These are phyloP conservation scores for Cladosporium halotolerans DNA, from an alignment of 2,329 filamentous ascomycete genomes.

Conservation along the genomic window DNA sequence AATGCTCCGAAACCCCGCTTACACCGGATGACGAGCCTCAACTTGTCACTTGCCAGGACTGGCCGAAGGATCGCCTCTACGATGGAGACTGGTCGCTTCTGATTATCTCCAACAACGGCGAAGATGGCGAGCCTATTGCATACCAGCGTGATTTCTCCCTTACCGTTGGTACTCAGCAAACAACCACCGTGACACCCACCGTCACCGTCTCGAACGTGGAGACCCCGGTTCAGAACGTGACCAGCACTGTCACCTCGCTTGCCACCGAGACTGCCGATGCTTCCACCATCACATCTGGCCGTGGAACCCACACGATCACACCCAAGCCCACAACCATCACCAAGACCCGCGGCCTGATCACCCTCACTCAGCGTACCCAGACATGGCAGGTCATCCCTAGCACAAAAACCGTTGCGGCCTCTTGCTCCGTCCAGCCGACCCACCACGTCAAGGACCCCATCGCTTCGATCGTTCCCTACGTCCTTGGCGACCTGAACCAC, in stretches of 20 bases:
- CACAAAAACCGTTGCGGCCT: constrained; percentile 15
- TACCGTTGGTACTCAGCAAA: constrained; percentile 32
- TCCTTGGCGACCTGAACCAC: constrained; percentile 15
- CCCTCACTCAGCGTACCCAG: constrained; percentile 21
- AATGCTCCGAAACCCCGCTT: constrained; percentile 37
- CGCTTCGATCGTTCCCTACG: constrained; percentile 23
- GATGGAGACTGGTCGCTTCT: constrained; percentile 41
- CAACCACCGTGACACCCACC: constrained; percentile 23
- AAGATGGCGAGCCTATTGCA: constrained; percentile 36
- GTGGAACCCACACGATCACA: constrained; percentile 16
- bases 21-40: constrained; percentile 34
- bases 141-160: constrained; percentile 39
- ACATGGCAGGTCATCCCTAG: constrained; percentile 15
- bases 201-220: constrained; percentile 16
- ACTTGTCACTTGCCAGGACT: constrained; percentile 34
- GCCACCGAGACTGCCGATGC: constrained; percentile 26
- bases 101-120: constrained; percentile 39
- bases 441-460: constrained; percentile 20
- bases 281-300: constrained; percentile 13
- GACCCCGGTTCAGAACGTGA: constrained; percentile 23
- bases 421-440: constrained; percentile 12
- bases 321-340: constrained; percentile 17
- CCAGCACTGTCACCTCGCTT: constrained; percentile 19
- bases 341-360: constrained; percentile 20
- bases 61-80: constrained; percentile 36